Evolutionary conservation across 495 filamentous ascomycete genomes (phyloP).

Genomic region (Trypethelium eluteriae): DNA sequence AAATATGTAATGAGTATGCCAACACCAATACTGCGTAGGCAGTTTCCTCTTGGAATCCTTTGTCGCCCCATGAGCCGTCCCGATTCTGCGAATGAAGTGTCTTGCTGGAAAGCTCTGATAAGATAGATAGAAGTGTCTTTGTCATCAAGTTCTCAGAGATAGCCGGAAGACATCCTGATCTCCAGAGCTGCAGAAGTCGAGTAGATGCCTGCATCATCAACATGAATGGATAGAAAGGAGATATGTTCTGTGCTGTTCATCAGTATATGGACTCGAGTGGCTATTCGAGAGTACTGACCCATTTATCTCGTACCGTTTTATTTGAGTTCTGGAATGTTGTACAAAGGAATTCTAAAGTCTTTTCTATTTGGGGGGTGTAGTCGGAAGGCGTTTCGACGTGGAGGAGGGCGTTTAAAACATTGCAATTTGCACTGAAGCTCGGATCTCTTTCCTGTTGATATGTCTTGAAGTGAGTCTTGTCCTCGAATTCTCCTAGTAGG

Average conservation of each 20-base stretch:
- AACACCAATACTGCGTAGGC: slow-evolving; percentile 15
- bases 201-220: slow-evolving; percentile 13
- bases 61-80: not conserved
- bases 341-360: slow-evolving; percentile 9
- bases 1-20: not conserved
- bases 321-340: slow-evolving; percentile 1
- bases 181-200: slow-evolving; percentile 12
- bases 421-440: slow-evolving; percentile 42
- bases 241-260: slow-evolving; percentile 11
- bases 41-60: slow-evolving; percentile 10
- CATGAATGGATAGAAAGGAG: slow-evolving; percentile 14
- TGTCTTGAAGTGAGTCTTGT: slow-evolving; percentile 36
- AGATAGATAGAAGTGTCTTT: not conserved
- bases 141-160: not conserved
- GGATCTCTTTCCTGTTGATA: slow-evolving; percentile 37
- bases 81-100: not conserved
- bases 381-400: slow-evolving; percentile 11
- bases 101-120: not conserved
- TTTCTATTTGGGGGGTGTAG: slow-evolving; percentile 12
- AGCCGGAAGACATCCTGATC: not conserved
- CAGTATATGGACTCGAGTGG: not conserved
- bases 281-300: not conserved
- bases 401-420: slow-evolving; percentile 35
- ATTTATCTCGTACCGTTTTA: slow-evolving; percentile 9
- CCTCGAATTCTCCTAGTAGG: slow-evolving; percentile 33